A percentile compares a stretch with the other conserved stretches of the same genome.
Evolutionary conservation across 345 rosid species (phyloP).

Genomic region (Aurinia saxatilis): DNA sequence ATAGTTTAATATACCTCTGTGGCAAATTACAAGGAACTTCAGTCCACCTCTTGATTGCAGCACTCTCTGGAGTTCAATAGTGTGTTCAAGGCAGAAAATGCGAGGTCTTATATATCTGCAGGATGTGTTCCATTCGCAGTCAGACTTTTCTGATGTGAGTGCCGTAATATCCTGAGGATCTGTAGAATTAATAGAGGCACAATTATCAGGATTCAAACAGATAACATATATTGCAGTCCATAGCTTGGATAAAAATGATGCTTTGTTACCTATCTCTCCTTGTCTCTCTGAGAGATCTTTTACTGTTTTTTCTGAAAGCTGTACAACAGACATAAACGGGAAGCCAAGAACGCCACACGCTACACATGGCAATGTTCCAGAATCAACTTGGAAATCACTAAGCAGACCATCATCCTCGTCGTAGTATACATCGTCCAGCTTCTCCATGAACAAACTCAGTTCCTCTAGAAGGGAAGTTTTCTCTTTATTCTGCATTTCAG

Average conservation of each 20-base stretch:
- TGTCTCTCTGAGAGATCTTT: slow-evolving; percentile 5
- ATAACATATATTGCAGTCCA: slow-evolving; percentile 3
- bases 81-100: slow-evolving; percentile 94
- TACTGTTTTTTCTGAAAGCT: slow-evolving; percentile 54
- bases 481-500: slow-evolving; percentile 30
- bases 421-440: slow-evolving; percentile 53
- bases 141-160: slow-evolving; percentile 17
- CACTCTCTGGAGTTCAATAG: slow-evolving; percentile 64
- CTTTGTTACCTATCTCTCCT: slow-evolving; percentile 18
- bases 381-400: slow-evolving; percentile 86
- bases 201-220: neutral
- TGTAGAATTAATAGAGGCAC: slow-evolving; percentile 13
- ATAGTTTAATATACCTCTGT: slow-evolving; percentile 53
- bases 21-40: slow-evolving; percentile 76
- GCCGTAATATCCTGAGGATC: slow-evolving; percentile 24
- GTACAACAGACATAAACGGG: slow-evolving; percentile 95
- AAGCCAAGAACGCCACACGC: slow-evolving; percentile 99
- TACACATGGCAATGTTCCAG: slow-evolving; percentile 79
- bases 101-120: slow-evolving; percentile 65
- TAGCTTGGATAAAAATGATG: neutral
- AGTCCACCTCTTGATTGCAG: slow-evolving; percentile 76
- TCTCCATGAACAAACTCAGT: slow-evolving; percentile 83
- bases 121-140: slow-evolving; percentile 46
- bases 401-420: slow-evolving; percentile 62
- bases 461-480: slow-evolving; percentile 56